Conservation (phyloP, 2,329 filamentous ascomycete species). For the Colletotrichum siamense region DNA sequence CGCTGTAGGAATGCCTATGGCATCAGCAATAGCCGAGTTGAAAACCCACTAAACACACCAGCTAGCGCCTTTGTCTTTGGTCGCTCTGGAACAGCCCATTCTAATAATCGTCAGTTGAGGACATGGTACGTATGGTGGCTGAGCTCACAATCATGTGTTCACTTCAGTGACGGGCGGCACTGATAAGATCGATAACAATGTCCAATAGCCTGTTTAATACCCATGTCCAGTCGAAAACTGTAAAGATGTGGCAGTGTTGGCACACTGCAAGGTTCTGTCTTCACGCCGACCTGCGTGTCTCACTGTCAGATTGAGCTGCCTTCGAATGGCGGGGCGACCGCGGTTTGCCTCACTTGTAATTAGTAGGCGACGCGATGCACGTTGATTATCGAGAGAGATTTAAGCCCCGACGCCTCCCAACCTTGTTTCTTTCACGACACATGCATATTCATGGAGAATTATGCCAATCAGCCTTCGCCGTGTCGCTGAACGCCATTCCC, state of each 20-base stretch:
- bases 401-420: fast-evolving
- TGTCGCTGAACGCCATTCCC: not conserved
- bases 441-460: fast-evolving
- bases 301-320: not conserved
- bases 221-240: too few relatives aligned
- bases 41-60: too few relatives aligned
- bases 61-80: too few relatives aligned
- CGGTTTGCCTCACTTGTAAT: not conserved
- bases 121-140: too few relatives aligned
- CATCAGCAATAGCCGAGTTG: too few relatives aligned
- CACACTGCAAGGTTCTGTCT: not conserved
- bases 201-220: too few relatives aligned
- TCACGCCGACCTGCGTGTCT: not conserved
- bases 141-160: too few relatives aligned
- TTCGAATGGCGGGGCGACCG: fast-evolving
- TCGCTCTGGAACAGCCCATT: too few relatives aligned
- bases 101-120: too few relatives aligned
- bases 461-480: fast-evolving
- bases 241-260: not conserved
- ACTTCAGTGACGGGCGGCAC: too few relatives aligned
- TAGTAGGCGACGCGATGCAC: not conserved
- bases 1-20: too few relatives aligned
- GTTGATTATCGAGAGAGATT: fast-evolving
- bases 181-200: too few relatives aligned
- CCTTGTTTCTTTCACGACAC: fast-evolving